phyloP scores from a whole-genome alignment of 768 basidiomycete genomes.

The Clitopilus hobsonii region DNA sequence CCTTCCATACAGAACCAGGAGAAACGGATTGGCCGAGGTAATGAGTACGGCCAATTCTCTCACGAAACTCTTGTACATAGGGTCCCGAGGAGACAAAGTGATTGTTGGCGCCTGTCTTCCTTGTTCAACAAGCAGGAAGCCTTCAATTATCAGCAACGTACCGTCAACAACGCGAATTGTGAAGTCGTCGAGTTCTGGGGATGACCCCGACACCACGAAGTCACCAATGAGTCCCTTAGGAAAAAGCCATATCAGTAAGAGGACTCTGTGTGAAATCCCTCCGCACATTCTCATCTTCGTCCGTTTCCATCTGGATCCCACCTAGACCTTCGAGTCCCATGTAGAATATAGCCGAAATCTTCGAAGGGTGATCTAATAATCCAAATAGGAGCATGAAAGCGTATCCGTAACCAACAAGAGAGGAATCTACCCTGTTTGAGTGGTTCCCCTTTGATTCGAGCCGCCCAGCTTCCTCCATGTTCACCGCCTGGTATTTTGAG shows the following conservation, averaged over 20 bases:
- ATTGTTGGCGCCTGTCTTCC: conserved; percentile 51
- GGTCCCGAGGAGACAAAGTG: conserved; percentile 47
- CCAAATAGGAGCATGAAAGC: background rate
- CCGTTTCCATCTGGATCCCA: conserved; percentile 72
- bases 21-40: conserved; percentile 60
- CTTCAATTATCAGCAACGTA: conserved; percentile 19
- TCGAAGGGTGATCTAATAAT: conserved; percentile 40
- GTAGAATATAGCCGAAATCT: conserved; percentile 81
- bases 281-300: conserved; percentile 69
- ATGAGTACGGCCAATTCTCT: conserved; percentile 67
- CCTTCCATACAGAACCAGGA: conserved; percentile 74
- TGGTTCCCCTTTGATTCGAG: conserved; percentile 76
- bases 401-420: background rate
- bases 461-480: conserved; percentile 87
- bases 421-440: conserved; percentile 61
- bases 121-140: conserved; percentile 3
- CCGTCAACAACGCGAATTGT: conserved; percentile 75
- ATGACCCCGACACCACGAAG: conserved; percentile 65
- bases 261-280: background rate
- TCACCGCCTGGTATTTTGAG: conserved; percentile 81
- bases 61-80: conserved; percentile 51
- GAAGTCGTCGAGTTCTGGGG: conserved; percentile 82
- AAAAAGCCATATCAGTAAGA: conserved; percentile 1
- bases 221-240: conserved; percentile 72
- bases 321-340: conserved; percentile 86